Evolutionary conservation across 805 yeast species (phyloP), one percentile per base, ranked within the genome.

Genomic region (Candida ascalaphidarum): DNA sequence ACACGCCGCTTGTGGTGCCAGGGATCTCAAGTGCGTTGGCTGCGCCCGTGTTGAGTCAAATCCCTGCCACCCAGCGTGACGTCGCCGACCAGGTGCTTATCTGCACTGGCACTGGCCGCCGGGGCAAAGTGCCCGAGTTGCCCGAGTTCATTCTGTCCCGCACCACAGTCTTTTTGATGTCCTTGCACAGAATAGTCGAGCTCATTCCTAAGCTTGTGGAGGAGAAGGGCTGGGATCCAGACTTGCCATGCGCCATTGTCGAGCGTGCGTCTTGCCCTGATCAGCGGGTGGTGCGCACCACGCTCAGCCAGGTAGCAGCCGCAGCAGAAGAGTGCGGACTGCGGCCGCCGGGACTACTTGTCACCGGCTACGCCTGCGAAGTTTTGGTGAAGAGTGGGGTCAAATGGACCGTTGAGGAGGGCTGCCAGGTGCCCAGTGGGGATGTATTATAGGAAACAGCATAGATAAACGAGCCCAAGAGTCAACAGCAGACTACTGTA

Each of bases 201-300:
- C 58, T 81, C 35, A 50, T 76, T 5, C 70, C 72, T 0, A 55
- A 52, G 9, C 51, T 72, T 22, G 43, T 61, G 6, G 36, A 37
- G 3, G 60, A 60, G 2, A 66, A 65, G 23, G 56, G 62, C 0
- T 89, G 96, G 96, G 77, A 77, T 28, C 54, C 63, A 1, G 61
- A 68, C 12, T 61, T 81, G 6, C 95, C 96, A 0, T 83, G 82
- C 17, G 85, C 92, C 2, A 76, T 88, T 14, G 74, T 89, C 2
- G 97, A 89, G 51, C 67, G 96, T 33, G 95, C 96, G 0, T 77
- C 92, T 11, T 86, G 96, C 52, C 86, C 92, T 0, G 97, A 88
- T 48, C 96, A 89, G 56, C 57, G 97, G 31, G 68, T 88, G 4
- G 74, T 86, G 3, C 62, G 95, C 37, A 82, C 96, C 0, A 68